Conservation (phyloP, 352 stramenopile species). For the Globisporangium perplexum region DNA sequence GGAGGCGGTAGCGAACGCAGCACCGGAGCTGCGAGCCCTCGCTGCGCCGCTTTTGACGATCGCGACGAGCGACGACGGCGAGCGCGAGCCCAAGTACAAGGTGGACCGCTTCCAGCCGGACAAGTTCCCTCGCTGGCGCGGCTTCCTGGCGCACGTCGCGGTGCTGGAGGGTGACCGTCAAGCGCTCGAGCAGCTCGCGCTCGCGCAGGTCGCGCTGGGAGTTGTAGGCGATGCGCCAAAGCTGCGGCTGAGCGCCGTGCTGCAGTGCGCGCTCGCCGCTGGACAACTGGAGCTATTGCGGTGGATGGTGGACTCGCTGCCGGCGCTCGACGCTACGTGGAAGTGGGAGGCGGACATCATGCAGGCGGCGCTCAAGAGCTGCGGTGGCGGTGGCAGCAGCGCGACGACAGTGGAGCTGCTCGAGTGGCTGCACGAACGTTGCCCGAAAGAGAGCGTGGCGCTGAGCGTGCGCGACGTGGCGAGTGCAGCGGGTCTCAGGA, state of each 20-base stretch:
- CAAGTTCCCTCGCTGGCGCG: slow-evolving; percentile 5
- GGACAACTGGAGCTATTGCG: slow-evolving; percentile 1
- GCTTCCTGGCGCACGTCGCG: slow-evolving; percentile 9
- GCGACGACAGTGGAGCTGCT: slow-evolving; percentile 3
- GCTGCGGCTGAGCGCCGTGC: slow-evolving; percentile 1
- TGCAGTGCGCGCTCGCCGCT: slow-evolving; percentile 4
- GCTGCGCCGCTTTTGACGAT: not conserved
- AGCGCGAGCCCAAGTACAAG: slow-evolving; percentile 9
- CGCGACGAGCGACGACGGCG: not conserved
- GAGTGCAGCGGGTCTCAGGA: not conserved
- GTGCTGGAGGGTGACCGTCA: slow-evolving; percentile 6
- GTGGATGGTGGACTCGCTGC: slow-evolving; percentile 6
- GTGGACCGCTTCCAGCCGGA: slow-evolving; percentile 11
- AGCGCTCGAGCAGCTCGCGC: slow-evolving; percentile 4
- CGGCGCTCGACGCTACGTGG: not conserved
- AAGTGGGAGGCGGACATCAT: slow-evolving; percentile 8
- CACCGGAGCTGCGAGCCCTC: not conserved
- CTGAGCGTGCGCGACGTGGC: slow-evolving; percentile 1
- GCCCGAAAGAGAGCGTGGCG: slow-evolving; percentile 1
- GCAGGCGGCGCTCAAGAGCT: slow-evolving; percentile 1
- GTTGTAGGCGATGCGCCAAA: not conserved
- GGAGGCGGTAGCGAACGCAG: not conserved
- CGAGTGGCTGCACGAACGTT: slow-evolving; percentile 3
- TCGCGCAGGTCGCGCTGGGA: not conserved
- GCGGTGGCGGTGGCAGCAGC: not conserved